phyloP scores from a whole-genome alignment of 2,329 filamentous ascomycete species.

The Colletotrichum sp. region DNA sequence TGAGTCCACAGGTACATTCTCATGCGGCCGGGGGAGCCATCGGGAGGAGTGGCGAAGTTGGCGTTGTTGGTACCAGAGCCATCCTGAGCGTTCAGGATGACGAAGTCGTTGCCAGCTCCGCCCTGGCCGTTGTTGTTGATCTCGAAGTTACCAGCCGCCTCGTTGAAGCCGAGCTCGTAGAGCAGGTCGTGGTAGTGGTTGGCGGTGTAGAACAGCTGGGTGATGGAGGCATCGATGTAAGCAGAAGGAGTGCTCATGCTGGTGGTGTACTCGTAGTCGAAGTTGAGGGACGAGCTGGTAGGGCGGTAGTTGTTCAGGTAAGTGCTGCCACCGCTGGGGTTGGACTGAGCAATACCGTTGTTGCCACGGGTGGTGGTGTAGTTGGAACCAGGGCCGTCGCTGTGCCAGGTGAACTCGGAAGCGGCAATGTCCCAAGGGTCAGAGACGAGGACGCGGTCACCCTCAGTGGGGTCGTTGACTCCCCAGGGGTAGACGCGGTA shows the following conservation, averaged over 20 bases:
- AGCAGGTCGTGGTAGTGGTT: slow-evolving; percentile 62
- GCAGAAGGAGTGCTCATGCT: slow-evolving; percentile 32
- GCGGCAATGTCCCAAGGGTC: slow-evolving; percentile 48
- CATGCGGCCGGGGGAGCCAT: slow-evolving; percentile 54
- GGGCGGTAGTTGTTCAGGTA: slow-evolving; percentile 43
- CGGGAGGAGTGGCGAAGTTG: slow-evolving; percentile 53
- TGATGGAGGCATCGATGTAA: slow-evolving; percentile 55
- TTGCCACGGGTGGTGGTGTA: slow-evolving; percentile 58
- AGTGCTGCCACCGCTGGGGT: slow-evolving; percentile 43
- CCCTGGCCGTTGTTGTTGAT: slow-evolving; percentile 54
- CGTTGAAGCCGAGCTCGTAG: slow-evolving; percentile 58
- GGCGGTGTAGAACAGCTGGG: slow-evolving; percentile 61
- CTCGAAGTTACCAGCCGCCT: slow-evolving; percentile 60
- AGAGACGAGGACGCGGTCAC: slow-evolving; percentile 40
- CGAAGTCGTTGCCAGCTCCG: slow-evolving; percentile 51
- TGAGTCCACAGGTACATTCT: slow-evolving; percentile 60
- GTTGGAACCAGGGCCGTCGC: slow-evolving; percentile 44
- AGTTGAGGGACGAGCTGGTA: slow-evolving; percentile 39
- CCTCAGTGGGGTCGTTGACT: slow-evolving; percentile 54
- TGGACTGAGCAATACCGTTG: slow-evolving; percentile 57
- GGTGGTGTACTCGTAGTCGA: slow-evolving; percentile 42
- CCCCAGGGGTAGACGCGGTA: slow-evolving; percentile 59
- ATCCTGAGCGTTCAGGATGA: slow-evolving; percentile 57
- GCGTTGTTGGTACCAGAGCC: slow-evolving; percentile 55
- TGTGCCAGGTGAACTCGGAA: slow-evolving; percentile 55